Percentiles rank a stretch among this genome's conserved stretches.
Conservation (phyloP, 148 eudicot genomes). For the Dianthus caryophyllus region DNA sequence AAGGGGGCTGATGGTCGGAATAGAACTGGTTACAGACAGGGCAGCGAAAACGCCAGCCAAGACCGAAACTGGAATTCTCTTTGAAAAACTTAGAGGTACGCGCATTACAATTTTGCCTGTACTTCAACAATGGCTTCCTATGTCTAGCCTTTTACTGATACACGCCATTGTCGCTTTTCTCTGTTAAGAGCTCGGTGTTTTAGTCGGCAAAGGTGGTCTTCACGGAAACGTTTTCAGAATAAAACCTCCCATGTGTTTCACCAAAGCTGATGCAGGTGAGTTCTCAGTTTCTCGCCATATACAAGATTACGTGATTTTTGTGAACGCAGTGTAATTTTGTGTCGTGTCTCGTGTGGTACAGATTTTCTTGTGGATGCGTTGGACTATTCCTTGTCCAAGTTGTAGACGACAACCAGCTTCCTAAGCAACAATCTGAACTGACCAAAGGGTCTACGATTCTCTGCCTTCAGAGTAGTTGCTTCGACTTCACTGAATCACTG, state of each 20-base stretch:
- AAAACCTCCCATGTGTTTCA: constrained; percentile 98
- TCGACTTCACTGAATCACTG: not conserved
- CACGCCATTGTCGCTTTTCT: constrained; percentile 10
- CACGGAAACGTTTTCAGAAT: constrained; percentile 95
- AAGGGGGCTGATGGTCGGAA: constrained; percentile 90
- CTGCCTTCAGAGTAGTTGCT: not conserved
- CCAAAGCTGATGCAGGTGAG: constrained; percentile 84
- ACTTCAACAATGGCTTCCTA: not conserved
- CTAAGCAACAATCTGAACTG: not conserved
- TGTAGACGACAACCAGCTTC: constrained; percentile 29
- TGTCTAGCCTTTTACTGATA: constrained; percentile 3
- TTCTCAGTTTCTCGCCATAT: not conserved
- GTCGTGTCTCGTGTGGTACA: constrained; percentile 26
- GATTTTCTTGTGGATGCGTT: constrained; percentile 89
- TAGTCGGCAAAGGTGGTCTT: constrained; percentile 94
- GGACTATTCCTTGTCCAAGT: constrained; percentile 77
- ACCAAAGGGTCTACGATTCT: not conserved
- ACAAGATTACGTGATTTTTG: not conserved
- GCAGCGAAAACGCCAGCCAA: constrained; percentile 86
- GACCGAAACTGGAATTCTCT: constrained; percentile 74
- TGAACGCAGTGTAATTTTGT: not conserved
- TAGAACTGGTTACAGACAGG: constrained; percentile 89
- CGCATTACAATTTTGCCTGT: constrained; percentile 7
- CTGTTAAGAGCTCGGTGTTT: constrained; percentile 70
- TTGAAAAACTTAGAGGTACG: constrained; percentile 86